Evolutionary conservation across 2,329 filamentous ascomycete species (phyloP), one percentile per base, ranked within the genome.

Genomic region (Monosporascus sp.): DNA sequence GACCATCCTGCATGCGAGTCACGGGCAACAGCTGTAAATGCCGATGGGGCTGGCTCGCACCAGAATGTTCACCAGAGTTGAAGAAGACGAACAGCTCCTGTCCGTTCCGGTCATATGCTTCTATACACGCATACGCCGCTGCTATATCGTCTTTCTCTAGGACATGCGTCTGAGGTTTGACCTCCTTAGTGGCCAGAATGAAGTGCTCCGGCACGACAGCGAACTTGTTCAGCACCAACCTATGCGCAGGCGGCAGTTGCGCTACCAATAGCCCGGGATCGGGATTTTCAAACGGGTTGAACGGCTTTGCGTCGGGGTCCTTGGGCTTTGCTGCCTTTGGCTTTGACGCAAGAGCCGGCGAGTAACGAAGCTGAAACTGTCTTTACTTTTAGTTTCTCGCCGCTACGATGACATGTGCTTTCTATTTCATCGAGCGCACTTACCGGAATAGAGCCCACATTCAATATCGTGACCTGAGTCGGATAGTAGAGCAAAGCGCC

Each of bases 161-260:
- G 5, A 85, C 64, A 59, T 86, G 74, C 2, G 82, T 84, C 73
- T 91, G 87, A n/a, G 74, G 72, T 64, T 83, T 81, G 66, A 85
- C 84, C 1, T 72, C 68, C n/a, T 72, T 80, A 0, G 87, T 91
- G 0, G 83, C 81, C 48, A 91, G 77, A 60, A 91, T 88, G 65
- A 88, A 88, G 70, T 91, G 87, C 61, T 85, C 78, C 0, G 81
- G 79, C 36, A 88, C 85, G 48, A 91, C 71, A 48, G 87, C 86
- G 61, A 87, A 91, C 68, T 90, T 91, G 75, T 91, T 91, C 41
- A 91, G 73, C 1, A 91, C 82, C 43, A 90, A 76, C 54, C 79
- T 76, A 67, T 91, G 86, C 8, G 73, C 68, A 0, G 81, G 73
- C 1, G 73, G 73, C 7, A 88, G 63, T 26, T 78, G 68, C 44